Conservation (phyloP, 2,329 filamentous ascomycete species). For the Penicillium crustosum region DNA sequence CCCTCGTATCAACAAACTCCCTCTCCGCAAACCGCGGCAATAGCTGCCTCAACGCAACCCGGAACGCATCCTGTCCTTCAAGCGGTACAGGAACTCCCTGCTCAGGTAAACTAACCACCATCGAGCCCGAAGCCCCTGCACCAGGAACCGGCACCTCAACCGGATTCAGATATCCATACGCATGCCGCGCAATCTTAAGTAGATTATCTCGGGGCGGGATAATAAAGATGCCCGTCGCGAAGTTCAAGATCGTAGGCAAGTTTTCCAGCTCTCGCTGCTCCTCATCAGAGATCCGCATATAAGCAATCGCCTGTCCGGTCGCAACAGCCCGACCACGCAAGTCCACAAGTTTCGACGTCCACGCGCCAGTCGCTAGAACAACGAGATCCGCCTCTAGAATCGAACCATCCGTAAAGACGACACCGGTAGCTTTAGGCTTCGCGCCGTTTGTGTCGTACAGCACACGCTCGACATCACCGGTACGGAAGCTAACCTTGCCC, state of each 20-base stretch:
- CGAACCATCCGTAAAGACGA: conserved; percentile 51
- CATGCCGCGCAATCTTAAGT: conserved; percentile 71
- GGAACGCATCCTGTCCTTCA: conserved; percentile 63
- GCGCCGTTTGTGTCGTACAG: conserved; percentile 24
- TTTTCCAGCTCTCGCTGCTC: conserved; percentile 66
- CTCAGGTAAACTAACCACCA: conserved; percentile 43
- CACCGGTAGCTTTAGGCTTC: conserved; percentile 51
- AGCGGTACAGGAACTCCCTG: conserved; percentile 40
- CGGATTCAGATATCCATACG: conserved; percentile 62
- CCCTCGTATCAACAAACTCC: conserved; percentile 60
- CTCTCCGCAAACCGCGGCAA: conserved; percentile 61
- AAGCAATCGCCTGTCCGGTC: conserved; percentile 78
- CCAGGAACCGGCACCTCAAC: conserved; percentile 32
- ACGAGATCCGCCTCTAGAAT: conserved; percentile 67
- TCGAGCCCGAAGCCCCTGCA: conserved; percentile 20
- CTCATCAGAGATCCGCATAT: conserved; percentile 68
- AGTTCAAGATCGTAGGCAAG: conserved; percentile 63
- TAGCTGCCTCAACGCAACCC: conserved; percentile 60
- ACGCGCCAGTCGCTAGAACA: conserved; percentile 81
- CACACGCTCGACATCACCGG: conserved; percentile 39
- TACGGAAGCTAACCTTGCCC: conserved; percentile 37
- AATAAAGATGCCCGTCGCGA: conserved; percentile 53
- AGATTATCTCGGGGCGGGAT: conserved; percentile 55
- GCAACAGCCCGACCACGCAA: conserved; percentile 73
- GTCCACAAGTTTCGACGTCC: conserved; percentile 77